These are phyloP conservation scores for Wickerhamomyces alni DNA, from an alignment of 805 yeast species.

Conservation along the genomic window DNA sequence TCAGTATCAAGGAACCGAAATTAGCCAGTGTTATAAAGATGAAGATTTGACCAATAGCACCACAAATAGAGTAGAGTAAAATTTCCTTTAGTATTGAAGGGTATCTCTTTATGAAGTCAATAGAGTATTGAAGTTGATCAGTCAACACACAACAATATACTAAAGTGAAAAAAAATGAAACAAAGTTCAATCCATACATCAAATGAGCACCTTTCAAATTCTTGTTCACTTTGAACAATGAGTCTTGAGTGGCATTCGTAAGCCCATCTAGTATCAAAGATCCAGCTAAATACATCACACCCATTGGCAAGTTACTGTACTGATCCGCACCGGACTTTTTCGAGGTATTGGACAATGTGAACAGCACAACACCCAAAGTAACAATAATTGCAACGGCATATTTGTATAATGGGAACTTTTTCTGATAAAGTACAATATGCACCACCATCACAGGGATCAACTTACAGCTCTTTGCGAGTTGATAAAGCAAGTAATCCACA, in stretches of 20 bases:
- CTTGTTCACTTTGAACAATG: conserved; percentile 50
- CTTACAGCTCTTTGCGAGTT: conserved; percentile 90
- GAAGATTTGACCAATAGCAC: conserved; percentile 92
- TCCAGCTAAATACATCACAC: conserved; percentile 49
- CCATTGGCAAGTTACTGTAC: conserved; percentile 38
- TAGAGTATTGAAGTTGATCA: conserved; percentile 44
- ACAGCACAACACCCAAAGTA: conserved; percentile 75
- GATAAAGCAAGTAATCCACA: conserved; percentile 78
- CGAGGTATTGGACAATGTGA: conserved; percentile 52
- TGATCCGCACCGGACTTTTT: conserved; percentile 19
- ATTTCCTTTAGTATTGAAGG: conserved; percentile 57
- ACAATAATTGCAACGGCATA: conserved; percentile 73
- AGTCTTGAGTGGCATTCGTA: conserved; percentile 91
- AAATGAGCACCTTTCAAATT: conserved; percentile 76
- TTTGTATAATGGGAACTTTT: conserved; percentile 68
- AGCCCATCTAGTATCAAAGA: conserved; percentile 85
- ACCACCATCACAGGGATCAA: conserved; percentile 91
- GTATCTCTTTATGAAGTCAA: conserved; percentile 41
- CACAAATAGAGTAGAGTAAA: conserved; percentile 63
- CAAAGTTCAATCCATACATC: conserved; percentile 65
- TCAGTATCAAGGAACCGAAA: conserved; percentile 79
- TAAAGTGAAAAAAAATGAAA: conserved; percentile 40
- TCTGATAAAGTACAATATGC: conserved; percentile 64
- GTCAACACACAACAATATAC: conserved; percentile 38
- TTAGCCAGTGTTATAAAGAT: conserved; percentile 78